Conservation (phyloP, 805 yeast genomes). For the Jamesozyma gamospora region DNA sequence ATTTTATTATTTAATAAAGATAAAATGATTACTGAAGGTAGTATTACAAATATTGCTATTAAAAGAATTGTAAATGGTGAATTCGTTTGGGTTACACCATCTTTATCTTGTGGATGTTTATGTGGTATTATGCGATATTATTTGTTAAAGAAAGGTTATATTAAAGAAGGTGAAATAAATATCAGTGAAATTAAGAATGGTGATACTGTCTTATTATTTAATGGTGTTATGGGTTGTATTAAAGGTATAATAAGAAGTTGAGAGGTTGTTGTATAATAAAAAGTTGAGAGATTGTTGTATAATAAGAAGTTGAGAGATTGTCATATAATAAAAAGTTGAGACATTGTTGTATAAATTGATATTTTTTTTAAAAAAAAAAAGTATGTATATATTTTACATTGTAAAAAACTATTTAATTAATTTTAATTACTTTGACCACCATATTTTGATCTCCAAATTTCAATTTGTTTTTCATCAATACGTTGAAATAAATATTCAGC, state of each 20-base stretch:
- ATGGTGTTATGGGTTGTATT: slow-evolving; percentile 75
- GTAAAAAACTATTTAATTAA: no score
- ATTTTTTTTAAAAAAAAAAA: no score
- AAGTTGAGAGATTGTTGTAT: neutral
- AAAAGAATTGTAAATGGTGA: slow-evolving; percentile 5
- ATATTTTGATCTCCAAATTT: slow-evolving; percentile 73
- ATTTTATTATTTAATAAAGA: slow-evolving; percentile 59
- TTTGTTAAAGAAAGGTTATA: slow-evolving; percentile 42
- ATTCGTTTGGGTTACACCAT: slow-evolving; percentile 66
- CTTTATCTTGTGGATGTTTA: slow-evolving; percentile 67
- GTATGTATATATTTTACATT: no score
- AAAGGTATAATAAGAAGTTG: slow-evolving; percentile 39
- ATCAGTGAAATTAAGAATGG: slow-evolving; percentile 47
- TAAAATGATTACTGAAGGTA: slow-evolving; percentile 64
- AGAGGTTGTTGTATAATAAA: no score
- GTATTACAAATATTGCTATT: slow-evolving; percentile 67
- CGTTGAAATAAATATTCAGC: slow-evolving; percentile 87
- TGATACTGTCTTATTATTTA: slow-evolving; percentile 61
- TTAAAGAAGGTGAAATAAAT: slow-evolving; percentile 41
- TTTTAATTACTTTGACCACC: slow-evolving; percentile 54
- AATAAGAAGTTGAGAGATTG: neutral
- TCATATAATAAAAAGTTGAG: neutral
- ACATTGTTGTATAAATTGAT: no score
- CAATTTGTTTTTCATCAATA: slow-evolving; percentile 83
- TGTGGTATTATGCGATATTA: slow-evolving; percentile 73